phyloP scores from a whole-genome alignment of 768 basidiomycete species.

The Auriscalpium microsporum region DNA sequence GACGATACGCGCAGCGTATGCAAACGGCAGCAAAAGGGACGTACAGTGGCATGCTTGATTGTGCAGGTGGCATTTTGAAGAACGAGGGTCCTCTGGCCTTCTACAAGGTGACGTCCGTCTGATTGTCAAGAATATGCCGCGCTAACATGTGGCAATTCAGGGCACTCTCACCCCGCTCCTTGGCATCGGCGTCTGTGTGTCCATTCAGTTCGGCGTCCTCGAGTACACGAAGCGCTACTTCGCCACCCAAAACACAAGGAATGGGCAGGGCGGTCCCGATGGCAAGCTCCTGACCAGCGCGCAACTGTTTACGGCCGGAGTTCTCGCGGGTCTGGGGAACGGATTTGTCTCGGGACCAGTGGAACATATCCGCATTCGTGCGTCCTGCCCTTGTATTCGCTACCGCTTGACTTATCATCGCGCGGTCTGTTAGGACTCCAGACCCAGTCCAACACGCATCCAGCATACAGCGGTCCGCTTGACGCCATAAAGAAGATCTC shows the following conservation, averaged over 20 bases:
- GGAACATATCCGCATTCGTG: conserved; percentile 94
- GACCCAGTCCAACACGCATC: conserved; percentile 77
- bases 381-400: conserved; percentile 21
- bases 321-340: conserved; percentile 83
- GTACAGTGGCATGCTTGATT: conserved; percentile 80
- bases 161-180: conserved; percentile 85
- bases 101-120: conserved; percentile 63
- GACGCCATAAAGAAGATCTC: conserved; percentile 87
- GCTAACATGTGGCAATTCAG: conserved; percentile 29
- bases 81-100: conserved; percentile 91
- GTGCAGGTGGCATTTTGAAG: conserved; percentile 82
- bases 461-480: conserved; percentile 71
- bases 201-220: conserved; percentile 90
- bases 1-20: conserved; percentile 54
- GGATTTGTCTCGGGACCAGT: conserved; percentile 92
- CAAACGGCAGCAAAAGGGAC: conserved; percentile 90
- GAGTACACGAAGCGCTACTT: conserved; percentile 82
- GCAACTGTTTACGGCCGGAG: conserved; percentile 73
- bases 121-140: not conserved
- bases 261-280: conserved; percentile 55
- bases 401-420: not conserved
- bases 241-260: conserved; percentile 46
- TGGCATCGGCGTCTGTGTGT: conserved; percentile 91
- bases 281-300: conserved; percentile 48
- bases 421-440: conserved; percentile 60